Evolutionary conservation across 176 grass and related monocot species (phyloP).

Genomic region (Rhynchospora breviuscula): DNA sequence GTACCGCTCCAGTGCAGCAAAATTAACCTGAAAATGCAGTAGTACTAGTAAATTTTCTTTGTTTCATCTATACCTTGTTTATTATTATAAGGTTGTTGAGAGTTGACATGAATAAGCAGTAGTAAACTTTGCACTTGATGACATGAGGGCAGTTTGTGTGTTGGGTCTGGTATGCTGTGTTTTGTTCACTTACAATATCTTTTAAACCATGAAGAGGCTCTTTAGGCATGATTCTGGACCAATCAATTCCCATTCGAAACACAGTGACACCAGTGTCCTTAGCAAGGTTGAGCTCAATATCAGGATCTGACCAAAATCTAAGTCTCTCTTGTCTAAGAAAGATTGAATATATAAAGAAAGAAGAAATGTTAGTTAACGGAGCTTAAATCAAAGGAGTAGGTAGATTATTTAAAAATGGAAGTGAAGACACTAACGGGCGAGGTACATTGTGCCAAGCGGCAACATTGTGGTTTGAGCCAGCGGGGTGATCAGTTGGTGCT

Average conservation of each 20-base stretch:
- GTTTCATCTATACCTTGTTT: constrained; percentile 11
- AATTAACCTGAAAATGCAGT: constrained; percentile 66
- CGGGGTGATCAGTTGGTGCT: constrained; percentile 23
- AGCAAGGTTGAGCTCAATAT: constrained; percentile 82
- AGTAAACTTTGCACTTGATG: background rate
- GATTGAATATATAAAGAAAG: background rate
- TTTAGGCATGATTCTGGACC: constrained; percentile 81
- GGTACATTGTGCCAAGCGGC: constrained; percentile 96
- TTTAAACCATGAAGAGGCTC: constrained; percentile 50
- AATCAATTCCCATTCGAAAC: constrained; percentile 92
- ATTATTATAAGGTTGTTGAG: background rate
- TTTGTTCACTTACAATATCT: constrained; percentile 44
- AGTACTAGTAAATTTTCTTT: constrained; percentile 6
- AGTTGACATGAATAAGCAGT: background rate
- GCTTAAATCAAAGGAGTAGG: background rate
- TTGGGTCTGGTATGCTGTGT: background rate
- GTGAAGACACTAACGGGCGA: constrained; percentile 46
- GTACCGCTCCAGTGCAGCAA: constrained; percentile 83
- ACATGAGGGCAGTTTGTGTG: background rate
- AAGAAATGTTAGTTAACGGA: background rate
- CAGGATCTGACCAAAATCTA: constrained; percentile 97
- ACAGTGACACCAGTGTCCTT: constrained; percentile 69
- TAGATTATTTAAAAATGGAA: background rate
- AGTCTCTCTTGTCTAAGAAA: constrained; percentile 73
- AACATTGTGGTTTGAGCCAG: constrained; percentile 51